Base-by-base conservation (phyloP, 768 basidiomycete species). In the Dendrothele bispora region DNA sequence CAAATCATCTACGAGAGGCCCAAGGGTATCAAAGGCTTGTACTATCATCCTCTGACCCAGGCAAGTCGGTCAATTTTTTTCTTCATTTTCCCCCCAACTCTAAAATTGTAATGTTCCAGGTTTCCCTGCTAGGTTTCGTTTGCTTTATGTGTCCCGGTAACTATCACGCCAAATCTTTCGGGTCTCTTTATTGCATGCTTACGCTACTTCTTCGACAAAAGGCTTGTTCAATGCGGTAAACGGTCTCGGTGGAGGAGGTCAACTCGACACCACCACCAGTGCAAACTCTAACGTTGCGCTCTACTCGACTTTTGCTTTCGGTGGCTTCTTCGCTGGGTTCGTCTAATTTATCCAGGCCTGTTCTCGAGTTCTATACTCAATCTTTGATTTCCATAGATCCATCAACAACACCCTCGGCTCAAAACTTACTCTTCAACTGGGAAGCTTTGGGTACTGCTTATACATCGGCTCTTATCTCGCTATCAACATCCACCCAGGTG, bases 391-490 rank as follows among this genome's bases (percentile, higher is more conserved):
- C 14, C 32, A 26, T 48, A 88, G 89, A 15, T 85, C 88, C 4
- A 68, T 91, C 60, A 89, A 88, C 67, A 94, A 94, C 54, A 79
- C 79, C 46, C 71, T 95, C 22, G 92, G 92, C n/a, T 73, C 87
- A 35, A 77, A 81, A 22, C 58, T 84, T 21, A 89, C 91, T 0
- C 79, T 95, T 8, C 69, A 83, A 24, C 54, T 92, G 15, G 92
- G 92, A 49, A 86, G 82, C 7, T 61, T 72, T 5, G 91, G 91
- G 8, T 94, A 93, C 61, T 74, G 84, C 1, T 60, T 94, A 21
- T 91, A 87, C 60, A 82, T 90, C 46, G 82, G 79, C 4, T 82
- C 84, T 5, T 89, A 78, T 60, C 71, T 89, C 11, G 80, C 74
- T 10, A 68, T 84, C 56, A 90, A 89, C 54, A 85, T 90, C 28